Evolutionary conservation across 202 grass and related monocot genomes (phyloP).

Genomic region (Zizania palustris): DNA sequence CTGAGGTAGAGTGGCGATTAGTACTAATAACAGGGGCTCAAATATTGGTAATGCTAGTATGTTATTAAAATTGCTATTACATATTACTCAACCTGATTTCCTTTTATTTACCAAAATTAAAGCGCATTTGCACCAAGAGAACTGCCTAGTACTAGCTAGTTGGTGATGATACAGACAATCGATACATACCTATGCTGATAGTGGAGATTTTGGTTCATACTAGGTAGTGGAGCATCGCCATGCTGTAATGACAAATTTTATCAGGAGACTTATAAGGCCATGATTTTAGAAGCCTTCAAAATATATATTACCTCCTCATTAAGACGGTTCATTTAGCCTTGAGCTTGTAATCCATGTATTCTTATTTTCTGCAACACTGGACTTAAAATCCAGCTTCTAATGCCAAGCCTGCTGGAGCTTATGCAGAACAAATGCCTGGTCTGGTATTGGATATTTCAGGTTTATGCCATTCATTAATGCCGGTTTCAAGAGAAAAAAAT

Average conservation of each 20-base stretch:
- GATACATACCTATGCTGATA: conserved; percentile 6
- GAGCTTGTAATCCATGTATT: background rate
- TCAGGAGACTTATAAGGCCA: background rate
- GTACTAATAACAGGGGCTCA: background rate
- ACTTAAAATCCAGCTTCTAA: conserved; percentile 10
- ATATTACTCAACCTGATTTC: background rate
- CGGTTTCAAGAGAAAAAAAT: background rate
- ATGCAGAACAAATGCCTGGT: background rate
- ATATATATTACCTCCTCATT: background rate
- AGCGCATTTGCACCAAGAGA: background rate
- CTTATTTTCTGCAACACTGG: background rate
- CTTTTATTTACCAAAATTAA: background rate
- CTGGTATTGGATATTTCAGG: background rate
- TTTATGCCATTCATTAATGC: background rate
- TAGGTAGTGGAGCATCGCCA: background rate
- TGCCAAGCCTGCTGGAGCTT: background rate
- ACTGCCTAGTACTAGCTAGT: background rate
- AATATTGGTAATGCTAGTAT: conserved; percentile 2
- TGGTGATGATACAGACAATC: background rate
- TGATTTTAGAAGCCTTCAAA: conserved; percentile 16
- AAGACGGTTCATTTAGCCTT: background rate
- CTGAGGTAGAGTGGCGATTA: conserved; percentile 59
- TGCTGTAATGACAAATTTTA: conserved; percentile 3
- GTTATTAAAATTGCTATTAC: background rate
- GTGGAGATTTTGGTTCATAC: background rate